Conservation (phyloP, 257 asterid genomes). For the Thymus mandschuricus region DNA sequence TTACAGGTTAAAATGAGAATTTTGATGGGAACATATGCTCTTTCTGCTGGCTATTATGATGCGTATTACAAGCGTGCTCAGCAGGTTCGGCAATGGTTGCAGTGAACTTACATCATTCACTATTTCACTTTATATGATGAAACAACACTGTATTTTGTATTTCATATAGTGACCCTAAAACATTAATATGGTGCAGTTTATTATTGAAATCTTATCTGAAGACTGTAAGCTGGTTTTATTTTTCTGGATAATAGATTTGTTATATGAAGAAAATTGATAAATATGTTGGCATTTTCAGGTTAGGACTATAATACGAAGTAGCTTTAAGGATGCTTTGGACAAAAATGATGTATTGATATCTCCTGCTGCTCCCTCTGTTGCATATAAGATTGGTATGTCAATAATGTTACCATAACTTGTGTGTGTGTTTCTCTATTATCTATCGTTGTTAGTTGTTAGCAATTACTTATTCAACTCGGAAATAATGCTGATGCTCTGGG, state of each 20-base stretch:
- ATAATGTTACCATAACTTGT: neutral
- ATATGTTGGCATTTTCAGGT: constrained; percentile 54
- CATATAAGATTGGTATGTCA: constrained; percentile 75
- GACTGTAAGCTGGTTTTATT: constrained; percentile 14
- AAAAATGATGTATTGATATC: constrained; percentile 85
- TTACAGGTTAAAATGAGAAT: constrained; percentile 93
- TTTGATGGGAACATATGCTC: constrained; percentile 97
- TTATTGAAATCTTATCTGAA: constrained; percentile 12
- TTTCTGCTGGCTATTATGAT: constrained; percentile 98
- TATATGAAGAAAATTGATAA: constrained; percentile 21
- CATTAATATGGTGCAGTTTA: constrained; percentile 14
- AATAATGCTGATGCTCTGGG: constrained; percentile 18
- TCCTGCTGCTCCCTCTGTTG: constrained; percentile 96
- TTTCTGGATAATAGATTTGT: constrained; percentile 19
- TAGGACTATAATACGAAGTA: constrained; percentile 73
- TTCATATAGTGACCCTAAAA: constrained; percentile 9
- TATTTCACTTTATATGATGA: neutral
- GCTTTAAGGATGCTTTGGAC: constrained; percentile 81
- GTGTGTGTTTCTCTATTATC: neutral
- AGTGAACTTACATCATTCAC: constrained; percentile 6
- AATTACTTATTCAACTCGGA: constrained; percentile 18
- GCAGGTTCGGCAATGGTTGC: constrained; percentile 58
- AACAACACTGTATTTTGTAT: neutral
- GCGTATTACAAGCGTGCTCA: constrained; percentile 98
- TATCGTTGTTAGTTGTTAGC: neutral